These are phyloP conservation scores for Auriscalpium vulgare DNA, from an alignment of 768 basidiomycete genomes.

Conservation along the genomic window DNA sequence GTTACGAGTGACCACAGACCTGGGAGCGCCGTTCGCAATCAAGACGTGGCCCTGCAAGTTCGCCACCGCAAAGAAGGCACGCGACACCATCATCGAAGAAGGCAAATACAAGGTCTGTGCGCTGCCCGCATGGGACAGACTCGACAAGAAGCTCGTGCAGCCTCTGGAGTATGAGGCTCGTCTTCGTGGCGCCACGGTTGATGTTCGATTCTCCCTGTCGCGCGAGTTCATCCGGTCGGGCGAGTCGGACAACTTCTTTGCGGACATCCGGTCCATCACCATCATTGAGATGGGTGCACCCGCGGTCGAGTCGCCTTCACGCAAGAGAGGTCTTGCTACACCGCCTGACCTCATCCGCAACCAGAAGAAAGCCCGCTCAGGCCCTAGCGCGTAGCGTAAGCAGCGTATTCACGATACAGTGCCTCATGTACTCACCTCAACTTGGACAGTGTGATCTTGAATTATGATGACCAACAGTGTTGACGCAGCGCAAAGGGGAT, in stretches of 20 bases:
- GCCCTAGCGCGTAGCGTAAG: too few relatives aligned
- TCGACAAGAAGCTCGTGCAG: background rate
- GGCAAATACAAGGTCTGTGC: too few relatives aligned
- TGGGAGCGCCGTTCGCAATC: background rate
- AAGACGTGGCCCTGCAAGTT: background rate
- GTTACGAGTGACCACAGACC: background rate
- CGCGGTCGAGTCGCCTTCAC: background rate
- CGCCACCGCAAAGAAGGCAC: background rate
- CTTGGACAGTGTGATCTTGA: too few relatives aligned
- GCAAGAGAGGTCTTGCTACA: background rate
- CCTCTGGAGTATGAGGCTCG: background rate
- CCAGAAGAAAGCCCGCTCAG: too few relatives aligned
- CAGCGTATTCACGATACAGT: too few relatives aligned
- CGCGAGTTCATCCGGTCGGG: background rate
- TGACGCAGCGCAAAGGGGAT: too few relatives aligned
- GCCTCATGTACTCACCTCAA: too few relatives aligned
- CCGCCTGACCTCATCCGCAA: too few relatives aligned
- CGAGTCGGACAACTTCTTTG: background rate
- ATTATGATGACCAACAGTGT: too few relatives aligned
- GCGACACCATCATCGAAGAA: background rate
- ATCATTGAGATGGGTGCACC: background rate
- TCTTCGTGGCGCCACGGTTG: background rate
- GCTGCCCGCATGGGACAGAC: too few relatives aligned
- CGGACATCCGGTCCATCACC: background rate
- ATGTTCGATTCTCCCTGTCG: background rate